Evolutionary conservation across 75 land plant genomes (phyloP), one percentile per base, ranked within the genome.

Genomic region (Larix kaempferi): DNA sequence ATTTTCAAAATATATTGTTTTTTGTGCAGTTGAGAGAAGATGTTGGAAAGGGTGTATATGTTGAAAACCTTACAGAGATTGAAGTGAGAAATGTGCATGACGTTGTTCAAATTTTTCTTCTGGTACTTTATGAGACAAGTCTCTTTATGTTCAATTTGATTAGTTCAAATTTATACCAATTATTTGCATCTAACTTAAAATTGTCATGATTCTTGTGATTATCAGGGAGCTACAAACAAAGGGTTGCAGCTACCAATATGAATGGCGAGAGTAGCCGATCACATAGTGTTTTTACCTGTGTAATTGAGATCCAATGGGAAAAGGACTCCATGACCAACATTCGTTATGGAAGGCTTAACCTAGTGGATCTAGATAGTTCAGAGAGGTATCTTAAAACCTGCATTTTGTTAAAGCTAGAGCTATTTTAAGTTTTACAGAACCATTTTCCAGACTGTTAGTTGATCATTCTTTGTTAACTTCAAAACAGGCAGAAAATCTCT

Each of bases 201-300:
- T 19, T 39, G 23, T 61, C 49, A 15, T 67, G n/a, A 35, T 6
- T 44, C 26, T 60, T 61, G 6, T 74, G n/a, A 49, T 35, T 23
- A 33, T 33, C 76, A 96, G 93, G 99, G 99, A 39, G 83, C 95
- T 79, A 73, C 91, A 62, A 96, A 94, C 81, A 96, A 97, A 81
- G 77, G 76, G 99, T 96, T 75, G 97, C 99, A 77, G 88, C 99
- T 16, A 96, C 99, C 73, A 92, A 94, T 76, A 96, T 96, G 99
- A 96, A 96, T 56, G 76, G 86, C n/a, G 99, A 96, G 77, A 96
- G 97, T 85, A 96, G 97, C 72, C 91, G 97, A 6, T 96, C 99
- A 1, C 99, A 94, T 71, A 90, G 97, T 86, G 97, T 94, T 26
- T 96, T 96, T 74, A 92, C 97, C 12, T 96, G 99, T 82, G 85